phyloP scores from a whole-genome alignment of 345 rosid genomes.

The Brassica juncea region DNA sequence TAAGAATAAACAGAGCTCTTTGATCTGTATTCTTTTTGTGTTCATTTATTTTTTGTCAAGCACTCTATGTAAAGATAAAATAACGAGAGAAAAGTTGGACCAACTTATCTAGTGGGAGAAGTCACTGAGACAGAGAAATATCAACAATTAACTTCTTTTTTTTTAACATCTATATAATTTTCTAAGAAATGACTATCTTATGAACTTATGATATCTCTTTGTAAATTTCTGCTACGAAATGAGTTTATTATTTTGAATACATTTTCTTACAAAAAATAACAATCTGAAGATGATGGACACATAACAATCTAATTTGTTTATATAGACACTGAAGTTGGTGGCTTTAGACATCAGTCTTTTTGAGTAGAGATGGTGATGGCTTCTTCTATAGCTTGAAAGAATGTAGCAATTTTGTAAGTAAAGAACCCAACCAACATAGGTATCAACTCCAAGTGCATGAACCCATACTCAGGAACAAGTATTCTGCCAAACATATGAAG shows the following conservation, averaged over 20 bases:
- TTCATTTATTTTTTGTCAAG: background rate
- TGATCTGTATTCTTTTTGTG: background rate
- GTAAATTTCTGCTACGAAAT: constrained; percentile 7
- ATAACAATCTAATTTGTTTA: constrained; percentile 9
- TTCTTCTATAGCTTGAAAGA: constrained; percentile 79
- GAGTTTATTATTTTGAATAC: background rate
- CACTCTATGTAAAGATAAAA: background rate
- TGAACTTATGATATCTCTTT: constrained; percentile 10
- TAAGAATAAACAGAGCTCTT: constrained; percentile 27
- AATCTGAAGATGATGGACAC: background rate
- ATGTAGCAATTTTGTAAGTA: constrained; percentile 91
- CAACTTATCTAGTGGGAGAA: background rate
- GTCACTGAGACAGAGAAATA: background rate
- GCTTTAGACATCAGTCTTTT: constrained; percentile 32
- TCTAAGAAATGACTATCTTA: background rate
- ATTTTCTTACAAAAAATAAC: background rate
- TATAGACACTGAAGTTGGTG: constrained; percentile 5
- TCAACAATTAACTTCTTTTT: background rate
- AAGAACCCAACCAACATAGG: constrained; percentile 94
- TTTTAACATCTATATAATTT: no score
- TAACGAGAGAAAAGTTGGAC: background rate
- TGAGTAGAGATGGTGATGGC: constrained; percentile 49
- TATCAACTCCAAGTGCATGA: constrained; percentile 73
- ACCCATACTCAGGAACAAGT: constrained; percentile 80
- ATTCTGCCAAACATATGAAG: constrained; percentile 51